Base-by-base conservation (phyloP, 345 rosid genomes). In the Eucalyptus victrix region DNA sequence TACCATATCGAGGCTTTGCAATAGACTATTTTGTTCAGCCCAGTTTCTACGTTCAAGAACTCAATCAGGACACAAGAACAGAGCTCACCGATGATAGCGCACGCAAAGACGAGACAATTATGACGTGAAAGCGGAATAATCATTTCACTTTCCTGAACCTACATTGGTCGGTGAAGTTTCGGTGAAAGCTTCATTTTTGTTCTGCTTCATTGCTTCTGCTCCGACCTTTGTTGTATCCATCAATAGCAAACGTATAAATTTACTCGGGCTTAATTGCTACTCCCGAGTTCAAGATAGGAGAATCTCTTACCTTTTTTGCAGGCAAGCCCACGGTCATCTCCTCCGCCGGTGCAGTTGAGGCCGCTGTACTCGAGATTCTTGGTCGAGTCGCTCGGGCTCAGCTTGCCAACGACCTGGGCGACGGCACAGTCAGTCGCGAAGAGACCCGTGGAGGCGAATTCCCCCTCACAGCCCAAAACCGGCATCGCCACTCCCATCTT, bases 401-500 rank as follows among this genome's bases (percentile, higher is more conserved):
- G 49, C 30, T 28, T n/a, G 32, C 90, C 87, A 37, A 28, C 12
- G 30, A 92, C 91, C 44, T 69, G 34, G 10, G 89, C 85, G 24
- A 83, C 90, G 3, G 86, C 65, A 50, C 96, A 94, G 88, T 94
- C 94, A 12, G 96, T 53, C n/a, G 90, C 62, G 30, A 94, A 93
- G 45, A 95, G 87, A 85, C 91, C 92, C 49, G 95, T 92, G 86
- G 94, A 91, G 21, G 81, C 87, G 30, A 94, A 95, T 88, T 93
- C 94, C 83, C 30, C 89, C 54, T 94, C 91, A 12, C 97, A 94
- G 65, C 97, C 95, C 93, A 94, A 89, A 32, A 96, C 93, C 16
- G 96, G 94, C 95, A 94, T 95, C 40, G 60, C 90, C 24, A 91
- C 95, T 47, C 95, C 94, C 62, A 94, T 91, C 89, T 95, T 93